Percentiles rank a stretch among this genome's conserved stretches.
These are phyloP conservation scores for Pseudozyma pruni DNA, from an alignment of 1,284 basidiomycete genomes.

Conservation along the genomic window DNA sequence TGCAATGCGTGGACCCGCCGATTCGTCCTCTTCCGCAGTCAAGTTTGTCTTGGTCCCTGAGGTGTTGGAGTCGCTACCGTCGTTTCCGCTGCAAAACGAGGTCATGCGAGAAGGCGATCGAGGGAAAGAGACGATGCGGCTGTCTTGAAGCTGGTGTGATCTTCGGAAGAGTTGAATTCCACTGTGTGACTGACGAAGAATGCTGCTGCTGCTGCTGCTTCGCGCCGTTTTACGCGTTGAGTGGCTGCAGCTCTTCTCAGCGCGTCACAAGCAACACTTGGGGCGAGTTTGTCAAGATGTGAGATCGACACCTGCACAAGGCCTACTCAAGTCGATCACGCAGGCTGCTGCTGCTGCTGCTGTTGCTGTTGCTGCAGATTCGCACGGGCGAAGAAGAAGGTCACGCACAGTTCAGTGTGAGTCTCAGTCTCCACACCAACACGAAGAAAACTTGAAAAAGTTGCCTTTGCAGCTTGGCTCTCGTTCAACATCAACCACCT, in stretches of 20 bases:
- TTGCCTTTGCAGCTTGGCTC: not conserved
- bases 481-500: too few relatives aligned
- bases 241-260: not conserved
- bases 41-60: not conserved
- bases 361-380: too few relatives aligned
- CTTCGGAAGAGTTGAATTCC: too few relatives aligned
- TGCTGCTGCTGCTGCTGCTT: too few relatives aligned
- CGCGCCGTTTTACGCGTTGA: conserved; percentile 37
- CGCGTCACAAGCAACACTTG: conserved; percentile 35
- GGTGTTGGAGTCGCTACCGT: too few relatives aligned
- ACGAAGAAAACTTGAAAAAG: conserved; percentile 24
- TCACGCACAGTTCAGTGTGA: not conserved
- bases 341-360: not conserved
- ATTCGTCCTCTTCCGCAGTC: too few relatives aligned
- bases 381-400: conserved; percentile 14
- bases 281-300: conserved; percentile 8
- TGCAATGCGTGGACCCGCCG: too few relatives aligned
- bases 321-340: conserved; percentile 22
- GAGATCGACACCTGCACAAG: not conserved
- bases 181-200: too few relatives aligned
- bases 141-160: too few relatives aligned
- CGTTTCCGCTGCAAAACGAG: too few relatives aligned
- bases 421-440: conserved; percentile 42
- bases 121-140: too few relatives aligned
- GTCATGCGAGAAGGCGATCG: too few relatives aligned